Conservation (phyloP, 257 asterid genomes). For the Craterostigma plantagineum region DNA sequence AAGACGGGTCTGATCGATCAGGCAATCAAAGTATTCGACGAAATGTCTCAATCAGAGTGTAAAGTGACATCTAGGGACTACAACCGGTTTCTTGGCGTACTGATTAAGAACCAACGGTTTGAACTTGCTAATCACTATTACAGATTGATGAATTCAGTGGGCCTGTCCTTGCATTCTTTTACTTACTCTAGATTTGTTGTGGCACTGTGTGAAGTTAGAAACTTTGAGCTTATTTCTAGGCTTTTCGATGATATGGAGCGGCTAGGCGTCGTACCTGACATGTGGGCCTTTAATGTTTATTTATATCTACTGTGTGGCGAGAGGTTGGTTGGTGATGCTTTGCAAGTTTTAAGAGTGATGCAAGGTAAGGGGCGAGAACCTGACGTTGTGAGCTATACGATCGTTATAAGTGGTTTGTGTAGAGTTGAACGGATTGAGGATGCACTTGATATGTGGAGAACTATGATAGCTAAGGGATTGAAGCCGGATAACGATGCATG, state of each 20-base stretch:
- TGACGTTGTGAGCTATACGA: constrained; percentile 69
- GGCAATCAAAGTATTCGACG: constrained; percentile 80
- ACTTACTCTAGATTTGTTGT: constrained; percentile 82
- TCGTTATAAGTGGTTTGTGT: constrained; percentile 44
- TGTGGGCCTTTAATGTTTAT: constrained; percentile 81
- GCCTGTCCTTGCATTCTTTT: constrained; percentile 66
- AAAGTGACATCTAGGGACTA: constrained; percentile 71
- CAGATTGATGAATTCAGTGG: constrained; percentile 36
- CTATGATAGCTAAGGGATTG: constrained; percentile 46
- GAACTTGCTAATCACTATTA: constrained; percentile 59
- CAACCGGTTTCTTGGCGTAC: constrained; percentile 76
- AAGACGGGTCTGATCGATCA: constrained; percentile 47
- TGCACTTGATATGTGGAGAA: constrained; percentile 60
- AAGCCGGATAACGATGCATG: constrained; percentile 64
- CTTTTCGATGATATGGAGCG: constrained; percentile 72
- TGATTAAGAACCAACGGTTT: constrained; percentile 42
- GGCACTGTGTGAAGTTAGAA: constrained; percentile 61
- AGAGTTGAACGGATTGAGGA: constrained; percentile 36
- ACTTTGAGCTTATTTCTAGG: constrained; percentile 51
- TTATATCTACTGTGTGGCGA: constrained; percentile 61
- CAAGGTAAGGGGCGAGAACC: constrained; percentile 54
- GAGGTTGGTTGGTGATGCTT: constrained; percentile 51
- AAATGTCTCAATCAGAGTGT: constrained; percentile 71
- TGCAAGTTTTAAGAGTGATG: constrained; percentile 48
- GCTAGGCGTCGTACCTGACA: constrained; percentile 54